Percentiles rank a stretch among this genome's conserved stretches.
Conservation (phyloP, 1,284 basidiomycete species). For the Exobasidium cylindrosporum region DNA sequence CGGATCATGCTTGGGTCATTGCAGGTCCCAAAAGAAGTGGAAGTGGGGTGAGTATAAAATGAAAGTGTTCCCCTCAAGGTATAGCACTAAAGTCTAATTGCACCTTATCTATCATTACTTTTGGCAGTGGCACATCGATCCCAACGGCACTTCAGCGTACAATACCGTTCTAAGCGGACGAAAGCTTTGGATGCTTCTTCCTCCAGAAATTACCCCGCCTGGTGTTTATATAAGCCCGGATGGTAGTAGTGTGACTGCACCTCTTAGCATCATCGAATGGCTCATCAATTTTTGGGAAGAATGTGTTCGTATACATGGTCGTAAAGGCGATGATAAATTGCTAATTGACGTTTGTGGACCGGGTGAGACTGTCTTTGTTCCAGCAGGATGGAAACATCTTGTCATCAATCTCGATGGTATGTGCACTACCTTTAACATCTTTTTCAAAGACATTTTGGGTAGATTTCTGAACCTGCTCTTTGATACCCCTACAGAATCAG, state of each 20-base stretch:
- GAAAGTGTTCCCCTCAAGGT: no score
- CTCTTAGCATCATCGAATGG: constrained; percentile 57
- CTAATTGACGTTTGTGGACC: constrained; percentile 56
- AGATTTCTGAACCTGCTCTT: constrained; percentile 12
- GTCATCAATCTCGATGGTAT: constrained; percentile 37
- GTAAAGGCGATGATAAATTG: constrained; percentile 48
- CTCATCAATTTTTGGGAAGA: constrained; percentile 56
- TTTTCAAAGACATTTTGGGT: no score
- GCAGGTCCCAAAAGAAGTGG: constrained; percentile 17
- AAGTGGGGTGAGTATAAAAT: constrained; percentile 12
- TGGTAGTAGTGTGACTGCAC: constrained; percentile 47
- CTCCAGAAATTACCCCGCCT: constrained; percentile 56
- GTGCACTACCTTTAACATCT: no score
- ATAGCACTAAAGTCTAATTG: no score
- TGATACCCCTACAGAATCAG: constrained; percentile 24
- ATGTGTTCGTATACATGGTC: constrained; percentile 33
- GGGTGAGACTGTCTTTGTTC: constrained; percentile 56
- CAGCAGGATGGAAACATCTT: constrained; percentile 52
- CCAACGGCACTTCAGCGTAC: constrained; percentile 58
- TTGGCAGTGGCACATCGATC: constrained; percentile 54
- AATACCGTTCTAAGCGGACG: constrained; percentile 57
- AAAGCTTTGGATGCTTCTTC: constrained; percentile 58
- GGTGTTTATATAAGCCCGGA: constrained; percentile 52
- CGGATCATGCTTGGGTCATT: constrained; percentile 29
- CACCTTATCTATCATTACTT: no score